Base-by-base conservation (phyloP, 192 early-diverging fungal genomes). In the Dispira simplex region DNA sequence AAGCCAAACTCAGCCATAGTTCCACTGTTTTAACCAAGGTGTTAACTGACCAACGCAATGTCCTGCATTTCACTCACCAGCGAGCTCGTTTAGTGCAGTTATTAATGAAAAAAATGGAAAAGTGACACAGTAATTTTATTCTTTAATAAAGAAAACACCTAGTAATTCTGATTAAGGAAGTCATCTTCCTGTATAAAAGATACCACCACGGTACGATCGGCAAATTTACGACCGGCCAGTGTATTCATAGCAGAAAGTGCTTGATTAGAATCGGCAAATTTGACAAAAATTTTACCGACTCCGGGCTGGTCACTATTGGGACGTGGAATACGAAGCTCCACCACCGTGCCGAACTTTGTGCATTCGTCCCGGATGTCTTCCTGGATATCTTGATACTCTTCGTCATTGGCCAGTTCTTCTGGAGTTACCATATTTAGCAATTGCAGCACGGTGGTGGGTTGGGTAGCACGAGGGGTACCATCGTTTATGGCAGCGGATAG, bases 401-500 rank as follows among this genome's bases (percentile, higher is more conserved):
- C 76, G 49, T 91, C 85, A 68, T 96, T 81, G 23, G 75, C 74
- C 27, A 99, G 79, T 66, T 99, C 96, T 52, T 85, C 84, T 21
- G 75, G 74, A 1, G 83, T 85, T 10, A 97, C 90, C 94, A 99
- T 96, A 70, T 99, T 99, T 57, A 99, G 79, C 25, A 99, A 72
- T 75, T 95, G 80, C 28, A 99, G 63, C 23, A 99, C 81, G 18
- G 68, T 73, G 3, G 96, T 91, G 2, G 92, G 85, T 46, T 88
- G 77, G 46, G 79, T 74, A 78, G 23, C 69, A 77, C 21, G 74
- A 8, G 56, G 52, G 20, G 8, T 8, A 20, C 52, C 52, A 54
- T 9, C 10, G 10, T 54, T 25, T 18, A 18, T 47, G 46, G 46
- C 20, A 8, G 52, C 52, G 11, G 52, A 8, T 10, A 54, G 9